A percentile compares a stretch with the other conserved stretches of the same genome.
Evolutionary conservation across 2,329 filamentous ascomycete species (phyloP).

Genomic region (Penicillium sp.): DNA sequence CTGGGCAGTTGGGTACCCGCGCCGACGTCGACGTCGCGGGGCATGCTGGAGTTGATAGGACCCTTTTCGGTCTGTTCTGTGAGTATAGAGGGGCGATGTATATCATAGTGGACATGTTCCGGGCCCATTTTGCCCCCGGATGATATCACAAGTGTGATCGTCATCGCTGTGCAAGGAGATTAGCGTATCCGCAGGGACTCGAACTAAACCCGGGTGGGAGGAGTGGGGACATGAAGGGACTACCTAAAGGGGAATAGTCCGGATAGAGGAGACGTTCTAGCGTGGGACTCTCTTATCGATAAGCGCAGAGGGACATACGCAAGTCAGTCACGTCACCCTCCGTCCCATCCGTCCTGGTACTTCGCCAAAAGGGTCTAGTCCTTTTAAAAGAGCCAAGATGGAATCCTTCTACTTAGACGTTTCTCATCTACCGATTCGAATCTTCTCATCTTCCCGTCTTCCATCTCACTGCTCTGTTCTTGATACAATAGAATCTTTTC

Average conservation of each 20-base stretch:
- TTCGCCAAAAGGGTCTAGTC: constrained; percentile 9
- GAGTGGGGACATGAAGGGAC: background rate
- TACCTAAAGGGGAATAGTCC: background rate
- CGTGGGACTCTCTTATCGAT: constrained; percentile 5
- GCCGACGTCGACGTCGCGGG: background rate
- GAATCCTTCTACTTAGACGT: background rate
- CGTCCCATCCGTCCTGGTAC: background rate
- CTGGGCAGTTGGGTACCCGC: background rate
- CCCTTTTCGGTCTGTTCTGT: background rate
- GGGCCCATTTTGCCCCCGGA: constrained; percentile 12
- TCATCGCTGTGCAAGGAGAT: background rate
- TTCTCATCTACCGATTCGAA: background rate
- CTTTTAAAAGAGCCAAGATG: background rate
- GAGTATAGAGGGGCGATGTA: background rate
- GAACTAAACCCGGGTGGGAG: background rate
- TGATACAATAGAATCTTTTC: constrained; percentile 1
- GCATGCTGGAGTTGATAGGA: background rate
- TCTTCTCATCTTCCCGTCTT: background rate
- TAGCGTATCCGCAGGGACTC: constrained; percentile 5
- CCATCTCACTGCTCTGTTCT: background rate
- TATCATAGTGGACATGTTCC: constrained; percentile 4
- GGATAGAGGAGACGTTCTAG: background rate
- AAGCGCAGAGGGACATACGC: constrained; percentile 8
- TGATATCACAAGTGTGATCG: constrained; percentile 21
- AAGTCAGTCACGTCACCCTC: constrained; percentile 30